A percentile compares a stretch with the other conserved stretches of the same genome.
Conservation (phyloP, 306 rosid species). For the Cucurbita pepo region DNA sequence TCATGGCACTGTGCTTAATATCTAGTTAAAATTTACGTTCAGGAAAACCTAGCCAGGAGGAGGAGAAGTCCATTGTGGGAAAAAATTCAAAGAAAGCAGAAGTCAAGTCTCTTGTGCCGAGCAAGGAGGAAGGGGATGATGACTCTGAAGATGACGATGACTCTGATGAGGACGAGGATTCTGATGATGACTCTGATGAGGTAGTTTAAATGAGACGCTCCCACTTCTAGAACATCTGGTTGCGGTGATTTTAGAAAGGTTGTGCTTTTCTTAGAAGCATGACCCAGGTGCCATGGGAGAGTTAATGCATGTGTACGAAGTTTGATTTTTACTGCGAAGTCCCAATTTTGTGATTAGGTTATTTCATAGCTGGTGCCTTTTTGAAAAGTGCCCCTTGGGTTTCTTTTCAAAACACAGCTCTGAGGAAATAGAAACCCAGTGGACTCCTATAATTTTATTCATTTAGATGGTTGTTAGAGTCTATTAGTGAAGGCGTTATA, state of each 20-base stretch:
- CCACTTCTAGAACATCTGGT: neutral
- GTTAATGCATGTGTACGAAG: no score
- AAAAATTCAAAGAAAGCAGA: conserved; percentile 29
- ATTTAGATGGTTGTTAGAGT: neutral
- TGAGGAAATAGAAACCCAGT: neutral
- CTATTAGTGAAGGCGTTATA: neutral
- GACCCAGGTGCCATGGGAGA: no score
- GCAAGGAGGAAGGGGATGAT: conserved; percentile 27
- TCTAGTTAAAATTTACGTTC: neutral
- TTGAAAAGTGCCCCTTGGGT: neutral
- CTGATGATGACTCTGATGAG: conserved; percentile 37
- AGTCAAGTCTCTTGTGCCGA: conserved; percentile 42
- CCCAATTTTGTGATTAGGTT: no score
- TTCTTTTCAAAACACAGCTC: neutral
- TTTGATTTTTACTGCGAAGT: no score
- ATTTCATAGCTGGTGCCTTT: no score
- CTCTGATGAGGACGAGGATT: neutral
- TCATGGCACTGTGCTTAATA: neutral
- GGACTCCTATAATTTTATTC: neutral
- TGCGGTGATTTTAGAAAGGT: neutral
- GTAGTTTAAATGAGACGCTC: neutral
- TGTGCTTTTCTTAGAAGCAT: no score
- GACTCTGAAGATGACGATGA: conserved; percentile 26
- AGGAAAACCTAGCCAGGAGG: conserved; percentile 36
- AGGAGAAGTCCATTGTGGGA: conserved; percentile 13